Evolutionary conservation across 2,329 filamentous ascomycete species (phyloP), one percentile per base, ranked within the genome.

Genomic region (Aspergillus caelatus): DNA sequence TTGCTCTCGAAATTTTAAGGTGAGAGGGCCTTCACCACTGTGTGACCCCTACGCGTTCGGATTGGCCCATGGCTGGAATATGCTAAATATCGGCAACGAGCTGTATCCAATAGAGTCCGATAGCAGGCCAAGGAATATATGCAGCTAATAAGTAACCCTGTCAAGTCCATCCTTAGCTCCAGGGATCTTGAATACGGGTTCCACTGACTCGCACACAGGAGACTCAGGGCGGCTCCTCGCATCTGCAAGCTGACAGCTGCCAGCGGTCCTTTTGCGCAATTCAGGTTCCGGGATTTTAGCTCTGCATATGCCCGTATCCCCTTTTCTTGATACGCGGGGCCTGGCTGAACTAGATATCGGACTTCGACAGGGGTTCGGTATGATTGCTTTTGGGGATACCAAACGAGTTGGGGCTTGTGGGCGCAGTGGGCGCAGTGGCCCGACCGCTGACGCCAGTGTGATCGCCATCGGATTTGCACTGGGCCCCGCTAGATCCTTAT

Each of bases 101-200:
- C 61, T 36, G 62, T 59, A 58, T 65, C 74, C 74, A 77, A 75
- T 76, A 59, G 62, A 60, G 58, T 52, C 26, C 52, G 48, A 64
- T 60, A 62, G 57, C 66, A 48, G 56, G 70, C 65, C 64, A 68
- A 58, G 64, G 62, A 54, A 62, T 63, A 70, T 70, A 73, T 76
- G 75, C 73, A 73, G 65, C 73, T 75, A 76, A 65, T 43, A 60
- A 58, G 28, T 34, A 66, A 58, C 66, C 68, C 63, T 67, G 68
- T 58, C 60, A 48, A 54, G 43, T 58, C 45, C 53, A 64, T 65
- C 59, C 43, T 45, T 67, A 61, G 60, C 60, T 64, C 46, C 55
- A 58, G 62, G 61, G 61, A 62, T 62, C 58, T 41, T 50, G 58
- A 53, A 62, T 46, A 62, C 57, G 28, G 54, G 58, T 32, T 54